Evolutionary conservation across 495 filamentous ascomycete species (phyloP).

Genomic region (Penicillium goetzii): DNA sequence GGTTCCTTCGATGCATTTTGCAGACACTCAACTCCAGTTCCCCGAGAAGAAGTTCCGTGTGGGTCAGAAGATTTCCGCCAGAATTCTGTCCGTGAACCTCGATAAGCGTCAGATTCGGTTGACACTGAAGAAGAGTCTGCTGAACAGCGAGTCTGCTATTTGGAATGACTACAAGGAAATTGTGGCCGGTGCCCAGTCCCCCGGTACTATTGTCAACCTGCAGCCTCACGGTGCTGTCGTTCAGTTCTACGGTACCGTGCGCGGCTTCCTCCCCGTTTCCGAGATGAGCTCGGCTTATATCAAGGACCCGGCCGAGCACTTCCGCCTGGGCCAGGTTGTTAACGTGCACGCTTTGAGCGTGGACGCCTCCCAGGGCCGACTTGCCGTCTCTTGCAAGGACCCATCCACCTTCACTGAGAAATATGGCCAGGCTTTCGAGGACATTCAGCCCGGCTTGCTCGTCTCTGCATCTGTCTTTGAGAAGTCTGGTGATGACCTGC

Average conservation of each 20-base stretch:
- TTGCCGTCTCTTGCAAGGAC: conserved; percentile 93
- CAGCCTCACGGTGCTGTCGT: conserved; percentile 80
- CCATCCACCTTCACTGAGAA: conserved; percentile 72
- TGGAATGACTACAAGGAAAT: conserved; percentile 77
- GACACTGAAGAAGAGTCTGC: conserved; percentile 89
- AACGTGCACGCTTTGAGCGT: conserved; percentile 82
- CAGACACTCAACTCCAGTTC: conserved; percentile 84
- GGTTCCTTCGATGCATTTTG: conserved; percentile 84
- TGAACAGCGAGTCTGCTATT: conserved; percentile 79
- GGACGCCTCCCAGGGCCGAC: conserved; percentile 66
- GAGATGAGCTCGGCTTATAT: conserved; percentile 99
- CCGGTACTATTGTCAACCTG: conserved; percentile 83
- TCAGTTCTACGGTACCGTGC: conserved; percentile 84
- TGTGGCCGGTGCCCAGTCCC: conserved; percentile 68
- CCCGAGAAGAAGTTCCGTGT: conserved; percentile 95
- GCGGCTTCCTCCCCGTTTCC: conserved; percentile 84
- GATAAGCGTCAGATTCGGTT: conserved; percentile 79
- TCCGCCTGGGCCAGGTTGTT: conserved; percentile 86
- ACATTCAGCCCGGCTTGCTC: conserved; percentile 68
- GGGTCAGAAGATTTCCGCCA: conserved; percentile 78
- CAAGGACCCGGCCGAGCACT: conserved; percentile 84
- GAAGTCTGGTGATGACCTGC: conserved; percentile 78
- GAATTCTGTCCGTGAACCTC: conserved; percentile 79
- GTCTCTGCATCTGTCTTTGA: conserved; percentile 80
- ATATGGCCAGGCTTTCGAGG: conserved; percentile 74